Base-by-base conservation (phyloP, 2,329 filamentous ascomycete species). In the Dactylellina cionopaga region DNA sequence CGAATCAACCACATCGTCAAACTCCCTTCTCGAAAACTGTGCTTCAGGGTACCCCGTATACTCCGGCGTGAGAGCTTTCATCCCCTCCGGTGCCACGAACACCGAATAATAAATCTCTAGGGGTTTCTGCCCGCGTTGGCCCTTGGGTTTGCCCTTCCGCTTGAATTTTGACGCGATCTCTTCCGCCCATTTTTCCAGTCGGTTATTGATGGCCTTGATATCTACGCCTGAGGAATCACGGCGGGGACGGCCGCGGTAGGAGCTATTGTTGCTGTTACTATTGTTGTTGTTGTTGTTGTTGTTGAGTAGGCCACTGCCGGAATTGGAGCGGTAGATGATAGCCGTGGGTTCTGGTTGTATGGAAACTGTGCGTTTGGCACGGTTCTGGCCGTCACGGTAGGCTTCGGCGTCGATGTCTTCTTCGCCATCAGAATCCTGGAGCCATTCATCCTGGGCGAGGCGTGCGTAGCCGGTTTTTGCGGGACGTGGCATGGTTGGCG, bases 151-250 rank as follows among this genome's bases (percentile, higher is more conserved):
- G 22, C 49, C 56, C 22, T 71, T 71, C 3, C 66, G 41, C 83
- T 96, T 98, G 85, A 99, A 98, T 77, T 96, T 95, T 76, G 92
- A 91, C 27, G 95, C 93, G 78, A 99, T 98, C 82, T 99, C 95
- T 77, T 98, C 95, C 13, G 95, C 95, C 95, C 95, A 99, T 79
- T 91, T 86, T 82, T 99, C 95, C 24, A 99, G 83, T 22, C 95
- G 87, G 69, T 94, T 93, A 81, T 99, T 99, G 81, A 99, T 98
- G 71, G 95, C 95, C 80, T 98, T 98, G 79, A 99, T 91, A 79
- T 99, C 95, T 15, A 99, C 94, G 2, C 93, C 94, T 17, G 92
- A 92, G 77, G 82, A 85, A 78, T 93, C 95, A 79, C 91, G 90
- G 75, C 88, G 85, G 72, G 83, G 81, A 55, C 87, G 84, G 74